Evolutionary conservation across 495 filamentous ascomycete genomes (phyloP).

Genomic region (Talaromyces trachyspermus): DNA sequence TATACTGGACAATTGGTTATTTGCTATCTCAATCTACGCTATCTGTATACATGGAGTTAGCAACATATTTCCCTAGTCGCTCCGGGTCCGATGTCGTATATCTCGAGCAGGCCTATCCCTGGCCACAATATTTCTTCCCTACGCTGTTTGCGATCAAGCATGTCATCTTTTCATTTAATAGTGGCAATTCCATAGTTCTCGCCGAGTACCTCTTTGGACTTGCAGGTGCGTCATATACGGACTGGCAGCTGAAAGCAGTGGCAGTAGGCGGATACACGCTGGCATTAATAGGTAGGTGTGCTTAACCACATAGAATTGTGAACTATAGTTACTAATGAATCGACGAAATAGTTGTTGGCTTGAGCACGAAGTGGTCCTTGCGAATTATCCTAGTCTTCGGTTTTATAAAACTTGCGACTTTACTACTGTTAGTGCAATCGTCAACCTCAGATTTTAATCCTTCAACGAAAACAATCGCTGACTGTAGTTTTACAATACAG

Average conservation of each 20-base stretch:
- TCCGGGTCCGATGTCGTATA: conserved; percentile 60
- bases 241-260: conserved; percentile 57
- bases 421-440: not conserved
- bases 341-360: conserved; percentile 45
- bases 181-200: conserved; percentile 55
- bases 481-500: not conserved
- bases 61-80: conserved; percentile 56
- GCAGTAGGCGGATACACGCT: conserved; percentile 49
- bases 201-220: conserved; percentile 50
- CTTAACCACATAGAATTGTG: conserved; percentile 6
- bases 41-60: conserved; percentile 52
- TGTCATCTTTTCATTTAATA: conserved; percentile 54
- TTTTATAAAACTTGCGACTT: conserved; percentile 18
- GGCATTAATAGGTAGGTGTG: conserved; percentile 4
- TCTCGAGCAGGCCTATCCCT: conserved; percentile 56
- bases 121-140: conserved; percentile 54
- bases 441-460: not conserved
- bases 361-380: conserved; percentile 48
- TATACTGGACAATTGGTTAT: conserved; percentile 57
- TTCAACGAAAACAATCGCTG: not conserved
- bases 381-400: conserved; percentile 49
- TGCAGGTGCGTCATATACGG: conserved; percentile 34
- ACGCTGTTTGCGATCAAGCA: conserved; percentile 53
- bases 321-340: not conserved
- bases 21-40: conserved; percentile 43